phyloP scores from a whole-genome alignment of 805 yeast species.

The Lipomyces japonicus region DNA sequence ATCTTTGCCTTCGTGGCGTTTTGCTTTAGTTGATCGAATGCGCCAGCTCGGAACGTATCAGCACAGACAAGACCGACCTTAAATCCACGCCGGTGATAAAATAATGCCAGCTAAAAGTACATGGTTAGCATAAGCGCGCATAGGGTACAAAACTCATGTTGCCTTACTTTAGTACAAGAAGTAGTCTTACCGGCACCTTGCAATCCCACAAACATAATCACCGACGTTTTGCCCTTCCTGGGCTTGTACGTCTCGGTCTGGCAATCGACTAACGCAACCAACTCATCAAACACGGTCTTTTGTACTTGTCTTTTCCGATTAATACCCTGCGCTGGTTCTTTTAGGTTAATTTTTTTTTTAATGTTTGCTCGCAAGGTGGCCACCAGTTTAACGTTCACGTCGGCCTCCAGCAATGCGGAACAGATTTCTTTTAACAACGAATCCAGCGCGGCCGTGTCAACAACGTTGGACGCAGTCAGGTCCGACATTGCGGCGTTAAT shows the following conservation, averaged over 20 bases:
- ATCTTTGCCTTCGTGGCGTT: slow-evolving; percentile 93
- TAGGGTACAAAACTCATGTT: neutral
- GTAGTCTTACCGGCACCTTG: slow-evolving; percentile 99
- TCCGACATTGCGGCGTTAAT: slow-evolving; percentile 69
- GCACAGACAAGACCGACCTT: slow-evolving; percentile 98
- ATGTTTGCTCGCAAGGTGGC: slow-evolving; percentile 70
- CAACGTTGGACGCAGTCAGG: slow-evolving; percentile 53
- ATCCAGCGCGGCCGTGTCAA: slow-evolving; percentile 62
- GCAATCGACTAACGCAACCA: slow-evolving; percentile 79
- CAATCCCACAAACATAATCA: slow-evolving; percentile 95
- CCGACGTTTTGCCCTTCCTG: slow-evolving; percentile 70
- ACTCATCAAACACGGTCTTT: slow-evolving; percentile 90
- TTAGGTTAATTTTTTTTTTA: slow-evolving; percentile 52
- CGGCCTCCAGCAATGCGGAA: slow-evolving; percentile 87
- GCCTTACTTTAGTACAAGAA: slow-evolving; percentile 70
- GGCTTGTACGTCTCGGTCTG: slow-evolving; percentile 63
- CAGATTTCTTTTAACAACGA: slow-evolving; percentile 80
- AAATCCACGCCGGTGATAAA: slow-evolving; percentile 87
- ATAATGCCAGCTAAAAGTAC: slow-evolving; percentile 61
- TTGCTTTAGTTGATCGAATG: slow-evolving; percentile 96
- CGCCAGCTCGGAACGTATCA: slow-evolving; percentile 99
- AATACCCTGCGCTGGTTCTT: slow-evolving; percentile 50
- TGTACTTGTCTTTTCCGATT: slow-evolving; percentile 80
- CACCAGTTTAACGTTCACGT: slow-evolving; percentile 84
- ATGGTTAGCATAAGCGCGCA: slow-evolving; percentile 2